These are phyloP conservation scores for Phaffomyces antillensis DNA, from an alignment of 805 yeast species.

Conservation along the genomic window DNA sequence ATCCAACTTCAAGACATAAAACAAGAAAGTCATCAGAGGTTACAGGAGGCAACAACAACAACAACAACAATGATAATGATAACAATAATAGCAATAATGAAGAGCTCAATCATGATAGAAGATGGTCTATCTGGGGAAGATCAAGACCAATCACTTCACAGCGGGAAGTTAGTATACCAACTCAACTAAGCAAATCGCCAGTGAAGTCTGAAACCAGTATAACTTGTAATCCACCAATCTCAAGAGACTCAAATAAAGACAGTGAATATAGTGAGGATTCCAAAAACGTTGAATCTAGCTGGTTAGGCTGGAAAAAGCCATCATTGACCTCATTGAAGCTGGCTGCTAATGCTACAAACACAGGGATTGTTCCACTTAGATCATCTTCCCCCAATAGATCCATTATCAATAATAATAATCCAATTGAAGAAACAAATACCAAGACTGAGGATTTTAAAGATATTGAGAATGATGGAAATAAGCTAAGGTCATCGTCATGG, in stretches of 20 bases:
- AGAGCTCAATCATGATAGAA: not conserved
- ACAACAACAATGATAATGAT: not conserved
- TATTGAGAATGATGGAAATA: slow-evolving; percentile 1
- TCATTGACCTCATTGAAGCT: slow-evolving; percentile 17
- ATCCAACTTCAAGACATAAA: no score
- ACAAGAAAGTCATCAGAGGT: not conserved
- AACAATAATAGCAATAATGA: not conserved
- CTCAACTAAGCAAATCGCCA: not conserved
- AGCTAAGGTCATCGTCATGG: slow-evolving; percentile 17
- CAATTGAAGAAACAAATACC: slow-evolving; percentile 1
- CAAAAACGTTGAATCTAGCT: slow-evolving; percentile 1
- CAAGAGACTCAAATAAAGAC: not conserved
- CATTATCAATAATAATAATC: no score
- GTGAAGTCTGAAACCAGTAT: not conserved
- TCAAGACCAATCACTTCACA: not conserved
- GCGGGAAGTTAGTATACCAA: not conserved
- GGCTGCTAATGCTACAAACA: slow-evolving; percentile 19
- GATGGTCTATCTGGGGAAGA: slow-evolving; percentile 5
- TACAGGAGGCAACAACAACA: not conserved
- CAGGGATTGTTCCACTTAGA: slow-evolving; percentile 7
- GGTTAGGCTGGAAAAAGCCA: slow-evolving; percentile 22
- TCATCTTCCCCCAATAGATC: not conserved
- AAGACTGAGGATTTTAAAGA: slow-evolving; percentile 1
- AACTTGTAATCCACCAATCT: not conserved
- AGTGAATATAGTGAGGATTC: not conserved